These are phyloP conservation scores for Curvularia sp. DNA, from an alignment of 2,329 filamentous ascomycete species.

Conservation along the genomic window DNA sequence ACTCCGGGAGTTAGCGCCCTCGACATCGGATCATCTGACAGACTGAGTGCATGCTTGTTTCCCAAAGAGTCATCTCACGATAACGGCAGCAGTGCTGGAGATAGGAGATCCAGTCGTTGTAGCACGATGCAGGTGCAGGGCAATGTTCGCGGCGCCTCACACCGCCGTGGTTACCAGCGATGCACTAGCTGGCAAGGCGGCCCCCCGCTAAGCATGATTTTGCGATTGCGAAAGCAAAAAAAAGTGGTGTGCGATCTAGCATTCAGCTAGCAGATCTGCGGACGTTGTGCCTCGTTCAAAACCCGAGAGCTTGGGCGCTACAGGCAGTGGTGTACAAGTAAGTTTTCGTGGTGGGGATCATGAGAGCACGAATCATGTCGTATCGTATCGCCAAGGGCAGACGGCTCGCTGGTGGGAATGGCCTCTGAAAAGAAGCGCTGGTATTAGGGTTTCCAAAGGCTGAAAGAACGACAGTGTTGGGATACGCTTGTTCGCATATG, in stretches of 20 bases:
- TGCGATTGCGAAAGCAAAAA: constrained; percentile 2
- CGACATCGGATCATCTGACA: constrained; percentile 17
- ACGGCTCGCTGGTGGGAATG: not conserved
- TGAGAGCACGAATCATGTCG: constrained; percentile 12
- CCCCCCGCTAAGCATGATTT: not conserved
- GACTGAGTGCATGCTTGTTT: constrained; percentile 16
- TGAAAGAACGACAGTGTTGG: constrained; percentile 3
- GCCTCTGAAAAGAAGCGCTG: not conserved
- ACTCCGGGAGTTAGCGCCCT: constrained; percentile 16
- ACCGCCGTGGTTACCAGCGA: constrained; percentile 8
- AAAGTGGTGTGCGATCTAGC: constrained; percentile 17
- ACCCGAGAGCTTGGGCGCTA: constrained; percentile 13
- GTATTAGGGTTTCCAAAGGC: not conserved
- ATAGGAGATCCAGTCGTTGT: constrained; percentile 17
- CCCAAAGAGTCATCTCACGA: constrained; percentile 28
- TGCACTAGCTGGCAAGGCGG: constrained; percentile 1
- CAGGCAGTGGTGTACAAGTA: constrained; percentile 6
- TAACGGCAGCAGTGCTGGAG: constrained; percentile 17
- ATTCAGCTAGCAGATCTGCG: constrained; percentile 17
- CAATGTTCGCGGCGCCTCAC: constrained; percentile 7
- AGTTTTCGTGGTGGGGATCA: constrained; percentile 7
- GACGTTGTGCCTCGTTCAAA: constrained; percentile 13
- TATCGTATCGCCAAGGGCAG: not conserved
- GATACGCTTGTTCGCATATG: not conserved
- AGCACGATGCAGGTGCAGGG: constrained; percentile 33